phyloP scores from a whole-genome alignment of 2,329 filamentous ascomycete species.

The Aspergillus ochraceus region DNA sequence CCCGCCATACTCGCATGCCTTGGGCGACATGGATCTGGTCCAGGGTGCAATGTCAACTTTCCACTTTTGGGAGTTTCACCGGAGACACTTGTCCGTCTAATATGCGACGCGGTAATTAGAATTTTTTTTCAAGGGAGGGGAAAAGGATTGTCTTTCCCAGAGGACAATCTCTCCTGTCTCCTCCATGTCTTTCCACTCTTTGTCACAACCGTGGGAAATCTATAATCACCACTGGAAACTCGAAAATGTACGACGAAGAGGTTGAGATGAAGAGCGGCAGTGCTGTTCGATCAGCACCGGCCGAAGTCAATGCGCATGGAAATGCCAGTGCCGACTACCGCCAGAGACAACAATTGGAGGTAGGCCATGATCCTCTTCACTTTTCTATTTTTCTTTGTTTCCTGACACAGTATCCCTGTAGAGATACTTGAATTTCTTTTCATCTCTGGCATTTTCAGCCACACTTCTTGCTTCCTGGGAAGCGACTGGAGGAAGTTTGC shows the following conservation, averaged over 20 bases:
- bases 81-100: background rate
- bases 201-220: background rate
- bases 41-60: background rate
- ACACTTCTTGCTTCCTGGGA: constrained; percentile 43
- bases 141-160: background rate
- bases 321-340: constrained; percentile 11
- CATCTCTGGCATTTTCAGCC: constrained; percentile 34
- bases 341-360: constrained; percentile 18
- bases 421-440: constrained; percentile 3
- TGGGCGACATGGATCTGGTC: background rate
- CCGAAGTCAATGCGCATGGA: background rate
- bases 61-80: background rate
- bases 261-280: constrained; percentile 14
- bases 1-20: background rate
- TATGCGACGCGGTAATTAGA: background rate
- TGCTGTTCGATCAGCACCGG: constrained; percentile 8
- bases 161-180: background rate
- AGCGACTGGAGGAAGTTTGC: constrained; percentile 23
- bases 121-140: background rate
- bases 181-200: background rate
- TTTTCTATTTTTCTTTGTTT: background rate
- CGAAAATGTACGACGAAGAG: constrained; percentile 1
- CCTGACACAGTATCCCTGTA: background rate
- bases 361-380: background rate
- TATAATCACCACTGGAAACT: background rate